Base-by-base conservation (phyloP, 495 filamentous ascomycete species). In the Emericellopsis terricola region DNA sequence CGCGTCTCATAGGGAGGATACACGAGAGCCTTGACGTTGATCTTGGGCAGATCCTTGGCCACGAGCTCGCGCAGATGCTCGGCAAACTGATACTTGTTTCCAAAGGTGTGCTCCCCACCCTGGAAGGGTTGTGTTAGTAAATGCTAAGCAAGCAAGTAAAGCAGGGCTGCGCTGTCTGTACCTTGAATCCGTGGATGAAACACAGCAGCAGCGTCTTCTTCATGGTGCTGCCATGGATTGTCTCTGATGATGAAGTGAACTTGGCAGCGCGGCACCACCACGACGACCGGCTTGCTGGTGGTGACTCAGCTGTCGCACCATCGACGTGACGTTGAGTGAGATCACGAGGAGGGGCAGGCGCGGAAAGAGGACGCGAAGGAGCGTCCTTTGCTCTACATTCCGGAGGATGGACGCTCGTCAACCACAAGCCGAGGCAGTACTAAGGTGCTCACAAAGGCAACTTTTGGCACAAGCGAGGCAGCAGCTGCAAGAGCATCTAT, bases 101-200 rank as follows among this genome's bases (percentile, higher is more conserved):
- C 72, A 41, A 97, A 97, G 35, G 89, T 97, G 44, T 81, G 67
- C 45, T 94, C 84, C 45, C 69, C 78, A 42, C 87, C 89, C 83
- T 92, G 43, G 19, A 6, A 18, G 29, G 3, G n/a, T n/a, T n/a
- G n/a, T n/a, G n/a, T n/a, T n/a, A 28, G 13, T 14, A 15, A 27
- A 2, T n/a, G n/a, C n/a, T n/a, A n/a, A n/a, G n/a, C n/a, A n/a
- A n/a, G n/a, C n/a, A n/a, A n/a, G n/a, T n/a, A n/a, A n/a, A n/a
- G n/a, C n/a, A n/a, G n/a, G n/a, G n/a, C n/a, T n/a, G n/a, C n/a
- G n/a, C n/a, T n/a, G 16, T 27, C 41, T 56, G 32, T 54, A 87
- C 84, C 73, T 96, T 93, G 69, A 97, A 97, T 34, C 89, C 89
- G 53, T 97, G 89, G 33, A 96, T 85, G 56, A 94, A 96, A 49